A percentile compares a stretch with the other conserved stretches of the same genome.
Conservation (phyloP, 352 stramenopile species). For the Elongisporangium prolatum region DNA sequence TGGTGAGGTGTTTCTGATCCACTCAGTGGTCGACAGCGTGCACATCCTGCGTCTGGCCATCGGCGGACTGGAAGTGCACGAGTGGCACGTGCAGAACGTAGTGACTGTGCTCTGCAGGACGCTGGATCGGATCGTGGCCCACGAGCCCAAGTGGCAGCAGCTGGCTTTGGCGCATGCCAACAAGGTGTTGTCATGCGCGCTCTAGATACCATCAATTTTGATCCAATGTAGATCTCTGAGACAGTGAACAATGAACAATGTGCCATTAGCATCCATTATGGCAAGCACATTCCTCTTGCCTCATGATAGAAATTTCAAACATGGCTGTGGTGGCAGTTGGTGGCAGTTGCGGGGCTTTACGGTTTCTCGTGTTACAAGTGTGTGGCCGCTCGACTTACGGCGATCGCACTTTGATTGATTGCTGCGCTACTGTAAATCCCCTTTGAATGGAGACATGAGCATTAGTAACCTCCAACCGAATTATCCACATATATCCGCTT, state of each 20-base stretch:
- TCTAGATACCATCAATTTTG: not conserved
- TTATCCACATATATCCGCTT: not conserved
- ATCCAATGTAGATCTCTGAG: not conserved
- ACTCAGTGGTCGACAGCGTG: constrained; percentile 52
- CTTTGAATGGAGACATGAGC: not conserved
- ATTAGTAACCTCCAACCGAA: not conserved
- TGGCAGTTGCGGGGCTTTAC: too few relatives aligned
- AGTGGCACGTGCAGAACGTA: constrained; percentile 43
- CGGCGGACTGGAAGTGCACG: constrained; percentile 39
- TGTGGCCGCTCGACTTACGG: not conserved
- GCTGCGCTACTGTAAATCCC: too few relatives aligned
- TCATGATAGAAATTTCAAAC: too few relatives aligned
- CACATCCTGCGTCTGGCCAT: constrained; percentile 52
- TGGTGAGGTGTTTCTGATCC: constrained; percentile 56
- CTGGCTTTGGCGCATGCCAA: constrained; percentile 1
- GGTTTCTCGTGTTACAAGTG: too few relatives aligned
- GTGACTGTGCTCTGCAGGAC: constrained; percentile 23
- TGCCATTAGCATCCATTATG: too few relatives aligned
- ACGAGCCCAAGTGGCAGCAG: constrained; percentile 30
- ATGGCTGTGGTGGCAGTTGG: too few relatives aligned
- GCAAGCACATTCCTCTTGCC: too few relatives aligned
- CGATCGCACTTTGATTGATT: too few relatives aligned
- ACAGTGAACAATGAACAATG: too few relatives aligned
- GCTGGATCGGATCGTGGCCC: constrained; percentile 23
- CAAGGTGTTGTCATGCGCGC: too few relatives aligned